Evolutionary conservation across 2,329 filamentous ascomycete genomes (phyloP), one percentile per base, ranked within the genome.

Genomic region (Fonsecaea pugnacius): DNA sequence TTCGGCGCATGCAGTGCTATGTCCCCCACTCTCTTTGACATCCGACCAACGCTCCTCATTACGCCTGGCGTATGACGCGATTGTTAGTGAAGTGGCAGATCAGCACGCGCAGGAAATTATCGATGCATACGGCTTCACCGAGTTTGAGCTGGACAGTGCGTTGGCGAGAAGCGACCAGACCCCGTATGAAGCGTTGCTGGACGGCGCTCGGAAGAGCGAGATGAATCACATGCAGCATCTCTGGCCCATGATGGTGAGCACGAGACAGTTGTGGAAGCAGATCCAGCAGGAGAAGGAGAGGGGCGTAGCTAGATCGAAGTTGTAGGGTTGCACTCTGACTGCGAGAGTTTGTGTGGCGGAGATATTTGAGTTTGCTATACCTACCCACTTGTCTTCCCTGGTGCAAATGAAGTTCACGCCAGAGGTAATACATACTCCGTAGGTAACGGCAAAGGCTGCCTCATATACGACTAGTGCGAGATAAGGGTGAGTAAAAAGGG

Each of bases 61-160:
- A 9, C 38, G 36, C 8, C 33, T 40, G 24, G 71, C 68, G 3
- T 70, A 70, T 40, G 60, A 66, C 33, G 60, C 53, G 18, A 66
- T 67, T 3, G 64, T 72, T 27, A 58, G 67, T 7, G 67, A 61
- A 4, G 56, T 72, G 4, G 69, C 69, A 21, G 55, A 59, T 27
- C 56, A 62, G 36, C 66, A 71, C 52, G 66, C 67, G 4, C 64
- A 58, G n/a, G 58, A 40, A 1, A 68, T 72, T 52, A 68, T 72
- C 27, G 66, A 71, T 30, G 71, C 69, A 33, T 71, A 70, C 54
- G 68, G 68, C 18, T 69, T 72, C 24, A 71, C 71, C 12, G 71
- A 72, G 21, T 70, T 67, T 62, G 70, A 72, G 57, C 66, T 72
- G 51, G 69, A 72, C 54, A 72, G 70, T 48, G 70, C 69, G 4